Conservation (phyloP, 2,329 filamentous ascomycete species). For the Trichoderma oligosporum region DNA sequence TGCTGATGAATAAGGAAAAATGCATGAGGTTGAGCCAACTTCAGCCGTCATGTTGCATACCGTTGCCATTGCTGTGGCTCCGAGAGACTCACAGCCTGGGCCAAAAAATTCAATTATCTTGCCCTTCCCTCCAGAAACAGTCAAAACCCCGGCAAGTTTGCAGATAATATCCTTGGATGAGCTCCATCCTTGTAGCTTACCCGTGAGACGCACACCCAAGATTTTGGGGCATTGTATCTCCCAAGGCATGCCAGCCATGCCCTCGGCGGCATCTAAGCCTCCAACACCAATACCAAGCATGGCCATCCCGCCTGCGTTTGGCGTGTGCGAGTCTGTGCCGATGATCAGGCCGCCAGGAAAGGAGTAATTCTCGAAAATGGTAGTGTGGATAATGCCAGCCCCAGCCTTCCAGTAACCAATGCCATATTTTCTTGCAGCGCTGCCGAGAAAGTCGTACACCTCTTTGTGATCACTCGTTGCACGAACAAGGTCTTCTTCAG, state of each 20-base stretch:
- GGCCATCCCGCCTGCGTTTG: conserved; percentile 92
- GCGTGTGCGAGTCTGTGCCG: conserved; percentile 96
- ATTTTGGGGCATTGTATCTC: conserved; percentile 97
- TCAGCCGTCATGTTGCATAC: conserved; percentile 70
- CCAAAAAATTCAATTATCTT: conserved; percentile 76
- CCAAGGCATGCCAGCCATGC: conserved; percentile 96
- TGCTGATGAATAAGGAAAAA: conserved; percentile 98
- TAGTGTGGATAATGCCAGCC: conserved; percentile 99
- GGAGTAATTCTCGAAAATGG: conserved; percentile 96
- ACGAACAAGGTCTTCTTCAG: conserved; percentile 86
- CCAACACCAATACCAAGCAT: conserved; percentile 95
- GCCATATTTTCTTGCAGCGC: conserved; percentile 97
- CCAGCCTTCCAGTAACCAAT: conserved; percentile 99
- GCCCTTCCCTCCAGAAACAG: conserved; percentile 96
- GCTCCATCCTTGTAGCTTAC: conserved; percentile 84
- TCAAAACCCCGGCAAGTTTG: conserved; percentile 93
- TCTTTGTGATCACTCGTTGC: conserved; percentile 96
- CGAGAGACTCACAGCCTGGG: conserved; percentile 70
- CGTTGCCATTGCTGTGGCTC: conserved; percentile 83
- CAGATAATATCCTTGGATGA: conserved; percentile 95
- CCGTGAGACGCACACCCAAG: conserved; percentile 93
- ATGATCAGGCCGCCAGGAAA: conserved; percentile 98
- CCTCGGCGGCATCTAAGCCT: conserved; percentile 97
- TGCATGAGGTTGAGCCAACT: conserved; percentile 80
- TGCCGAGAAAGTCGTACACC: conserved; percentile 95